Evolutionary conservation across 495 filamentous ascomycete genomes (phyloP), one percentile per base, ranked within the genome.

Genomic region (Penicillium argentinense): DNA sequence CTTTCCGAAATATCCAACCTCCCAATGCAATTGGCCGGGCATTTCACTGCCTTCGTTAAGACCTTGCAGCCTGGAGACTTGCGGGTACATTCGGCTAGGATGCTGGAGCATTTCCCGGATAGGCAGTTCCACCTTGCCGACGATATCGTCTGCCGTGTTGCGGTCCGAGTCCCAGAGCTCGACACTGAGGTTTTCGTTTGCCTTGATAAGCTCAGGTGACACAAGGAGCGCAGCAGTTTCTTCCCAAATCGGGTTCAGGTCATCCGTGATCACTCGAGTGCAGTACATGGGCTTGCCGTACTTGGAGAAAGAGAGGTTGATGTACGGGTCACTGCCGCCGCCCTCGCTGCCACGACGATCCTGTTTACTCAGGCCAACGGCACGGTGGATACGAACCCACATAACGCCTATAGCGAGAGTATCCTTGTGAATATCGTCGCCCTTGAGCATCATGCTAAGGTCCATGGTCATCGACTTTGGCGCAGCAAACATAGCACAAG

Each of bases 271-370:
- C 22, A 97, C 91, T 22, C 92, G 82, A 9, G 92, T 96, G 63
- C 91, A 96, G 62, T 96, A 97, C 87, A 95, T 95, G 9, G 91
- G 92, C 72, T 97, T 97, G 36, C 91, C 89, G 49, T 95, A 97
- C 66, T 97, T 96, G 9, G 80, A 84, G 68, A 85, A 85, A 1
- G 82, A 75, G 16, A 85, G 67, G 29, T 78, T 81, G 62, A 97
- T 90, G 62, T 96, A 97, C 0, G 92, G 89, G 63, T 97, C 92
- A 45, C 88, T 95, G 23, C 90, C 91, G n/a, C 91, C 91, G 40
- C 85, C 82, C n/a, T 86, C 71, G 52, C 81, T 87, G 6, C 92
- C 92, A 19, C 84, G 82, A 37, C 75, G 79, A 62, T 97, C 92
- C 63, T 97, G 92, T 73, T 96, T 96, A 70, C 86, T 92, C 46